Evolutionary conservation across 2,329 filamentous ascomycete genomes (phyloP).

Genomic region (Aureobasidium namibiae): DNA sequence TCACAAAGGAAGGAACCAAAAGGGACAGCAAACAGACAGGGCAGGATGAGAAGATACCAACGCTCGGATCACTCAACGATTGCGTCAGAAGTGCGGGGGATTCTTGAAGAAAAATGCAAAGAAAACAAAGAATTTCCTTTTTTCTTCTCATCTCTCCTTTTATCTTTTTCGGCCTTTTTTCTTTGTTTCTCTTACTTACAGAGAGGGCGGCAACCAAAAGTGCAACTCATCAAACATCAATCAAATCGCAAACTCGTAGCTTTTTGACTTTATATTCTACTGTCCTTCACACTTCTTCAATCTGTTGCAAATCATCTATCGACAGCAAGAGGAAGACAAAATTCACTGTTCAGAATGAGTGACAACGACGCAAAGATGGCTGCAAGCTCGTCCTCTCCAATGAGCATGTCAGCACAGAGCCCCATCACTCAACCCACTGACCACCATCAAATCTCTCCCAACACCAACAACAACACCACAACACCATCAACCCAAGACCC

Average conservation of each 20-base stretch:
- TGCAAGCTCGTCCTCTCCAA: background rate
- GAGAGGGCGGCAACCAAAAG: background rate
- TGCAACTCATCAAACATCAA: background rate
- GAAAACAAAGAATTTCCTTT: constrained; percentile 9
- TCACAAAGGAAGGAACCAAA: background rate
- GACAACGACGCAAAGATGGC: background rate
- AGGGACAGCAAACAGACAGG: background rate
- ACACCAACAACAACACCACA: background rate
- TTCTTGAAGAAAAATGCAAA: constrained; percentile 1
- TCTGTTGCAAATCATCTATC: no score
- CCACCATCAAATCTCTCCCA: background rate
- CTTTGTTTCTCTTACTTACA: background rate
- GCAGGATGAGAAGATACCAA: background rate
- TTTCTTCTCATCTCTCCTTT: background rate
- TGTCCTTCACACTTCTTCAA: no score
- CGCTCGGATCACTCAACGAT: background rate
- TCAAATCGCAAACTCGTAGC: background rate
- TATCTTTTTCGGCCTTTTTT: no score
- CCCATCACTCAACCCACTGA: background rate
- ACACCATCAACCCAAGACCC: background rate
- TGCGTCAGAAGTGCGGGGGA: background rate
- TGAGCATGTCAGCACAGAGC: background rate
- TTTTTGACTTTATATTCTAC: background rate
- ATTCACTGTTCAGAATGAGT: no score
- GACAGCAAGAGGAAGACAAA: no score